Conservation (phyloP, 805 yeast genomes). For the Metschnikowia cubensis region DNA sequence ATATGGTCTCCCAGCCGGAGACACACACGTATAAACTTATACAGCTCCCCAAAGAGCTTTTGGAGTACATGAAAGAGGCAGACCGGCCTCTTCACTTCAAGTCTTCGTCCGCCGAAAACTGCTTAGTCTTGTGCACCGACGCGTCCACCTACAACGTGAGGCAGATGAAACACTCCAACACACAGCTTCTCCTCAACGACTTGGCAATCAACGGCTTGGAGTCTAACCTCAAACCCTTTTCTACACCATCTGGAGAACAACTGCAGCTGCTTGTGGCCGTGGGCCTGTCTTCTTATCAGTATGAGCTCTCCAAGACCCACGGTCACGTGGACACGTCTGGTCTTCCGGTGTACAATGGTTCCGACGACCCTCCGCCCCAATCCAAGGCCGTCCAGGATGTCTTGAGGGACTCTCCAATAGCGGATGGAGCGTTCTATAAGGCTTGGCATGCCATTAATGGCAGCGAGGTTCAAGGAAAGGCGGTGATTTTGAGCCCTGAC, state of each 20-base stretch:
- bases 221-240: neutral
- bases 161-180: conserved; percentile 84
- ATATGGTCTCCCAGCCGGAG: conserved; percentile 6
- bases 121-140: conserved; percentile 60
- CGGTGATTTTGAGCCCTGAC: conserved; percentile 26
- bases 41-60: conserved; percentile 15
- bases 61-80: conserved; percentile 8
- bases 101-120: conserved; percentile 17
- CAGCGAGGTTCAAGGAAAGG: conserved; percentile 45
- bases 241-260: too few species aligned
- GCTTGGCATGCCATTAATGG: conserved; percentile 58
- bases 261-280: conserved; percentile 25
- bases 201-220: conserved; percentile 8
- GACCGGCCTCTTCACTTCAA: conserved; percentile 14
- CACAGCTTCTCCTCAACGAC: conserved; percentile 52
- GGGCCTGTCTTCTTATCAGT: conserved; percentile 28
- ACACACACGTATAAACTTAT: conserved; percentile 15
- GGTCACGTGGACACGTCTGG: conserved; percentile 30
- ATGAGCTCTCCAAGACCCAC: conserved; percentile 27
- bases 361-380: conserved; percentile 3
- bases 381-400: conserved; percentile 30
- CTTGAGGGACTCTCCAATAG: conserved; percentile 47
- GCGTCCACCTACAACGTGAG: conserved; percentile 59
- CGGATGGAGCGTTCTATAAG: conserved; percentile 47
- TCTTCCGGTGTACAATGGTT: conserved; percentile 24